phyloP scores from a whole-genome alignment of 2,329 filamentous ascomycete species.

The Fusarium keratoplasticum region DNA sequence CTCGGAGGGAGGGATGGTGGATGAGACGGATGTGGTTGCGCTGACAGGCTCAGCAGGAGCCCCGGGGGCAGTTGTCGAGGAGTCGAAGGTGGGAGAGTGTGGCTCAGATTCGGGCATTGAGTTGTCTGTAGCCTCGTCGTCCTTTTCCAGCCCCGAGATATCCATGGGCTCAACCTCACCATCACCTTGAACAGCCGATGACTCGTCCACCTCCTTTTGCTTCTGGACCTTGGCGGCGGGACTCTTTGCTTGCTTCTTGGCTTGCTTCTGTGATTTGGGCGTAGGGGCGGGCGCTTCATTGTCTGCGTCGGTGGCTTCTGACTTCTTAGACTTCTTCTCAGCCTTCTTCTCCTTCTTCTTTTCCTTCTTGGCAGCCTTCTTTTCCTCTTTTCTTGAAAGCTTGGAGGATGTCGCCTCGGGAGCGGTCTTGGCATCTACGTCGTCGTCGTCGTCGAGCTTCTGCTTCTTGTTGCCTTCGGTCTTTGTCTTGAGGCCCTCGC shows the following conservation, averaged over 20 bases:
- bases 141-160: constrained; percentile 47
- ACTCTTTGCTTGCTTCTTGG: constrained; percentile 46
- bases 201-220: constrained; percentile 31
- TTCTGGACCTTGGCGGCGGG: constrained; percentile 26
- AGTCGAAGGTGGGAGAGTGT: constrained; percentile 68
- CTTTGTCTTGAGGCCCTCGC: constrained; percentile 70
- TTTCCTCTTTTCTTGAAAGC: constrained; percentile 65
- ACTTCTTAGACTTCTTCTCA: constrained; percentile 57
- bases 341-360: constrained; percentile 57
- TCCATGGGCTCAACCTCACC: constrained; percentile 42
- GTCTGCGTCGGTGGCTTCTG: constrained; percentile 49
- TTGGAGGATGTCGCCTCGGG: constrained; percentile 62
- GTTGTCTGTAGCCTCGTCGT: constrained; percentile 58
- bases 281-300: constrained; percentile 38
- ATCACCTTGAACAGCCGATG: constrained; percentile 17
- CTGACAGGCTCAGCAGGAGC: constrained; percentile 61
- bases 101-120: constrained; percentile 65
- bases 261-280: constrained; percentile 41
- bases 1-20: constrained; percentile 68
- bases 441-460: constrained; percentile 49
- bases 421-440: constrained; percentile 39
- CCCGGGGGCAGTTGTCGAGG: constrained; percentile 53
- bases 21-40: constrained; percentile 76
- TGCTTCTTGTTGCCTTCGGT: constrained; percentile 68
- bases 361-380: constrained; percentile 61